Conservation (phyloP, 768 basidiomycete genomes). For the Tricholoma sp. region DNA sequence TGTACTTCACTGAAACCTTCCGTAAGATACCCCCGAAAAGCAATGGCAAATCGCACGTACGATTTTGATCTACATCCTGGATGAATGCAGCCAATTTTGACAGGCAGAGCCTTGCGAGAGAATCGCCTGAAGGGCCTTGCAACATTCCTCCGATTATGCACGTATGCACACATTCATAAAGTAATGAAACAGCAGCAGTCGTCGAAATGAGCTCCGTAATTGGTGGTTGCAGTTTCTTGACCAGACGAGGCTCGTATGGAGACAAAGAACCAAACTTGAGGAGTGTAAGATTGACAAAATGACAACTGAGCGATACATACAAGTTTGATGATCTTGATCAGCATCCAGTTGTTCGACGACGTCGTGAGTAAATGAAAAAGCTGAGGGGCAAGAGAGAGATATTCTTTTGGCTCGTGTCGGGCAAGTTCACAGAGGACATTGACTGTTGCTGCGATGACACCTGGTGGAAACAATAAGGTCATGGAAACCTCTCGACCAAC, state of each 20-base stretch:
- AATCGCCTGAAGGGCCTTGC: slow-evolving; percentile 67
- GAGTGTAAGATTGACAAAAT: slow-evolving; percentile 5
- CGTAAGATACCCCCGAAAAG: slow-evolving; percentile 3
- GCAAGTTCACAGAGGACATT: slow-evolving; percentile 94
- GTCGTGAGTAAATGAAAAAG: slow-evolving; percentile 90
- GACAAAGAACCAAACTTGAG: slow-evolving; percentile 86
- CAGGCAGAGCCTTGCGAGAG: slow-evolving; percentile 82
- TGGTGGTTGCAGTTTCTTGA: slow-evolving; percentile 90
- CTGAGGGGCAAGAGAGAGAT: slow-evolving; percentile 84
- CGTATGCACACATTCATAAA: slow-evolving; percentile 98
- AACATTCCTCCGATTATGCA: slow-evolving; percentile 98
- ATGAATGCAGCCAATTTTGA: slow-evolving; percentile 92
- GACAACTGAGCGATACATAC: slow-evolving; percentile 33
- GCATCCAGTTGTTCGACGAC: slow-evolving; percentile 98
- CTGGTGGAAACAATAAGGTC: slow-evolving; percentile 30
- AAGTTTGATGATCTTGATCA: slow-evolving; percentile 97
- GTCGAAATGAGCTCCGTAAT: slow-evolving; percentile 95
- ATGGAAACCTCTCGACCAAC: background rate
- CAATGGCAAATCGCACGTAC: slow-evolving; percentile 44
- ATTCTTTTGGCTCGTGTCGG: slow-evolving; percentile 71
- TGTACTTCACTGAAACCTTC: slow-evolving; percentile 81
- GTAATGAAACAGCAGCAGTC: slow-evolving; percentile 88
- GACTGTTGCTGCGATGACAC: slow-evolving; percentile 90
- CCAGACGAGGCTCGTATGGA: slow-evolving; percentile 88
- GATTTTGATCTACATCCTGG: slow-evolving; percentile 90